Evolutionary conservation across 331 rosid genomes (phyloP).

Genomic region (Quercus phellos): DNA sequence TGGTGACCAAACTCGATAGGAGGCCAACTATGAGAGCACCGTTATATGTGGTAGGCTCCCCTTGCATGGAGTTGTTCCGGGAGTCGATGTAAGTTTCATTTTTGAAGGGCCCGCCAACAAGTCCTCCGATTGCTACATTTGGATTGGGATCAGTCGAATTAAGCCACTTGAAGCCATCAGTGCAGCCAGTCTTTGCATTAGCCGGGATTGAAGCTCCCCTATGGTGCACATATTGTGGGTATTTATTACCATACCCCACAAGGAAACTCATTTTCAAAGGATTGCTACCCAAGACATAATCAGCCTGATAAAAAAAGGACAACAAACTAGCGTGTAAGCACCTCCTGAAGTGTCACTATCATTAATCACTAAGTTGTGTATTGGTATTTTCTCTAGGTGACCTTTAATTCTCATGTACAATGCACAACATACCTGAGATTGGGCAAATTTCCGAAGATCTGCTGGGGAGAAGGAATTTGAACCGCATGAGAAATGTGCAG

Average conservation of each 20-base stretch:
- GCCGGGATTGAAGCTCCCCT: slow-evolving; percentile 95
- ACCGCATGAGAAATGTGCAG: slow-evolving; percentile 49
- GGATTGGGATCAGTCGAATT: slow-evolving; percentile 72
- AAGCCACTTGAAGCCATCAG: slow-evolving; percentile 74
- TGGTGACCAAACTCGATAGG: slow-evolving; percentile 87
- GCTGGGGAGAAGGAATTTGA: slow-evolving; percentile 54
- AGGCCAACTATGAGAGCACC: slow-evolving; percentile 83
- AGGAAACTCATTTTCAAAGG: slow-evolving; percentile 79
- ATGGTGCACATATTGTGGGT: slow-evolving; percentile 88
- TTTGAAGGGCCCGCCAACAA: slow-evolving; percentile 90
- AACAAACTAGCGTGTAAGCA: slow-evolving; percentile 1
- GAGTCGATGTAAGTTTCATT: slow-evolving; percentile 70
- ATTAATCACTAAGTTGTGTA: neutral
- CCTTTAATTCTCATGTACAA: neutral
- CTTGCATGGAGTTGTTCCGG: slow-evolving; percentile 83
- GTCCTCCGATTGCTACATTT: slow-evolving; percentile 84
- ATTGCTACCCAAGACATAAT: slow-evolving; percentile 86
- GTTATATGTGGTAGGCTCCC: slow-evolving; percentile 90
- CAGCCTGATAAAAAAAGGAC: slow-evolving; percentile 46
- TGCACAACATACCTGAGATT: slow-evolving; percentile 66
- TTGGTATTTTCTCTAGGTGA: neutral
- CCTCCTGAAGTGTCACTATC: neutral
- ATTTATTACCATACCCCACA: slow-evolving; percentile 80
- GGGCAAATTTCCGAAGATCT: slow-evolving; percentile 71
- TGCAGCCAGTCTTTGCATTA: slow-evolving; percentile 51